Evolutionary conservation across 1,284 basidiomycete genomes (phyloP).

Genomic region (Boletus albobrunnescens): DNA sequence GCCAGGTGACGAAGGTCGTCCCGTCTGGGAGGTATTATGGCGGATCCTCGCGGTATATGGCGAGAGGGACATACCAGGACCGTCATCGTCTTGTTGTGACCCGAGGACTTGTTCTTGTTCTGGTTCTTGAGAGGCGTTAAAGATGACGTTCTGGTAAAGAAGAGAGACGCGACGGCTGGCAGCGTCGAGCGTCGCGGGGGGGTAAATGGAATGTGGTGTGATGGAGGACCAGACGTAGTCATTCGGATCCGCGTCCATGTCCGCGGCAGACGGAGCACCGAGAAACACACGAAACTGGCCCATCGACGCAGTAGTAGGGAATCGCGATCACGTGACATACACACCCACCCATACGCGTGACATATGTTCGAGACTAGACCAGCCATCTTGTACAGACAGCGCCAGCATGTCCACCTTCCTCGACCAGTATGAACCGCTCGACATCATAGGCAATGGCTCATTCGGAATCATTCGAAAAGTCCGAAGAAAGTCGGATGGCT

Average conservation of each 20-base stretch:
- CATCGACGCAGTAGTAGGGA: no score
- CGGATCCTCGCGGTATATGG: slow-evolving; percentile 10
- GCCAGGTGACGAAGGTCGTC: slow-evolving; percentile 54
- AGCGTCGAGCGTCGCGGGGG: slow-evolving; percentile 53
- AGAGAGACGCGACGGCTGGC: slow-evolving; percentile 60
- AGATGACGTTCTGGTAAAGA: slow-evolving; percentile 64
- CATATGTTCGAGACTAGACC: no score
- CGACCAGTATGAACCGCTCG: slow-evolving; percentile 81
- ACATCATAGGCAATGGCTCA: slow-evolving; percentile 94
- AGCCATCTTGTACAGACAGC: background rate
- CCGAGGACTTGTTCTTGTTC: slow-evolving; percentile 17
- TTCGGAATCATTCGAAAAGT: slow-evolving; percentile 97
- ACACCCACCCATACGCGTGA: background rate
- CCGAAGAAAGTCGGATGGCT: slow-evolving; percentile 76
- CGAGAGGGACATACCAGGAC: slow-evolving; percentile 19
- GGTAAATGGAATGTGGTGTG: no score
- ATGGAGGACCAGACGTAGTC: slow-evolving; percentile 43
- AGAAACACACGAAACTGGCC: background rate
- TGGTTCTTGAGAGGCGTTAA: slow-evolving; percentile 40
- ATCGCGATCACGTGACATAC: background rate
- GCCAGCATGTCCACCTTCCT: slow-evolving; percentile 44
- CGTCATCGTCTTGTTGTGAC: slow-evolving; percentile 6
- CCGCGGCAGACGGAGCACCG: slow-evolving; percentile 42
- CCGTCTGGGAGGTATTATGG: slow-evolving; percentile 33
- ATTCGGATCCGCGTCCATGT: slow-evolving; percentile 26